Base-by-base conservation (phyloP, 192 early-diverging fungal species). In the Podila minutissima region DNA sequence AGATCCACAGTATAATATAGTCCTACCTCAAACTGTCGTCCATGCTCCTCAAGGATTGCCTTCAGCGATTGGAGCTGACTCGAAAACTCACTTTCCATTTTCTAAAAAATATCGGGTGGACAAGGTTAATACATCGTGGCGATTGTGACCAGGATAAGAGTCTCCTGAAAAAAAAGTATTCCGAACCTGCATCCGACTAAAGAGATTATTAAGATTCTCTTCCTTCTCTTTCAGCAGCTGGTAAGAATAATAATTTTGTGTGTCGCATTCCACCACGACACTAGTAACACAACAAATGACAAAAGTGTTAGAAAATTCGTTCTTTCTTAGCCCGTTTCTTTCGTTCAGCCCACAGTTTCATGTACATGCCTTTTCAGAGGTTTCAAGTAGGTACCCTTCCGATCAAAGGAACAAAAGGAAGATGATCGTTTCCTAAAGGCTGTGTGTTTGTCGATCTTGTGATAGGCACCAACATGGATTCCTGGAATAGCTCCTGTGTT, bases 211-310 rank as follows among this genome's bases (percentile, higher is more conserved):
- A n/a, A 81, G 49, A 6, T 48, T 69, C 17, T 81, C 77, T 22
- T 81, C 77, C 31, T 81, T 81, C 17, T 81, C 77, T 19, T 81
- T 81, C 35, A 81, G 32, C 2, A 72, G 20, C 22, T 73, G 71
- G 22, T 81, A 81, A 4, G 71, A 73, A 10, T 73, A 73, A 33
- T 81, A 81, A 17, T 58, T 81, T 37, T 68, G 71, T 22, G 62
- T 68, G 32, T 81, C 77, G 37, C 77, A 81, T 31, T 72, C 77
- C 22, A 81, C 64, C 22, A 69, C 71, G 5, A 81, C 20, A 35
- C 77, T 81, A 31, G 13, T 4, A 17, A 46, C 15, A 2, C 15
- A 46, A 17, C 41, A 46, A 46, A 13, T 15, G 3, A 46, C 15
- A 17, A n/a, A 26, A 19, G 8, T n/a, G 9, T 26, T 11, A n/a